phyloP scores from a whole-genome alignment of 495 filamentous ascomycete species.

The Aspergillus mulundensis region DNA sequence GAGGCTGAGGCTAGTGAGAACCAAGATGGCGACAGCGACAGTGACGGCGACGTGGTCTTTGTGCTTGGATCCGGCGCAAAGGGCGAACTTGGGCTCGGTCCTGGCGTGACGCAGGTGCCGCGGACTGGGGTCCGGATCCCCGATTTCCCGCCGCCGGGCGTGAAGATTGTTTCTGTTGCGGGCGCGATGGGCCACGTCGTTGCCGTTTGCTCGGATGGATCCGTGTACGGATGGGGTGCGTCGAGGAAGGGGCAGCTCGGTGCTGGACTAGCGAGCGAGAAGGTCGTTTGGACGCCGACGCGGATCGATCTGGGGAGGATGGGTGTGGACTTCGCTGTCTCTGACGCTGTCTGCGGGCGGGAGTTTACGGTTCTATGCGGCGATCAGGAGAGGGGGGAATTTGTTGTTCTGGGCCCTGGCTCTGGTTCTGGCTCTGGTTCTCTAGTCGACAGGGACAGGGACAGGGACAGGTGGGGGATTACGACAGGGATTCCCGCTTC shows the following conservation, averaged over 20 bases:
- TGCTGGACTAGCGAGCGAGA: constrained; percentile 27
- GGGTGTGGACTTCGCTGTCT: constrained; percentile 48
- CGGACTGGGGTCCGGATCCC: constrained; percentile 29
- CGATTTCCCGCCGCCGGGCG: constrained; percentile 57
- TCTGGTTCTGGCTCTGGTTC: constrained; percentile 14
- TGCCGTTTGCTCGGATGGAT: constrained; percentile 66
- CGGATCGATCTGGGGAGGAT: constrained; percentile 37
- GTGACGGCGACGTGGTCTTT: constrained; percentile 45
- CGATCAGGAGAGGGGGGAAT: constrained; percentile 45
- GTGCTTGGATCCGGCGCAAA: constrained; percentile 60
- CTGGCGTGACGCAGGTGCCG: constrained; percentile 6
- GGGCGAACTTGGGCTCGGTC: constrained; percentile 68
- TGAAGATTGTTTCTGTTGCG: constrained; percentile 52
- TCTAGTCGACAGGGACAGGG: constrained; percentile 1
- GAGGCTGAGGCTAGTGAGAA: too few species aligned
- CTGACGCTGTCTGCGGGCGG: constrained; percentile 64
- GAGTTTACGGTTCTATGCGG: constrained; percentile 77
- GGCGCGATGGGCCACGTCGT: constrained; percentile 76
- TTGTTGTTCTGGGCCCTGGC: constrained; percentile 58
- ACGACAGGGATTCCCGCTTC: constrained; percentile 34
- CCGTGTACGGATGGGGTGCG: constrained; percentile 84
- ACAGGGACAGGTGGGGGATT: constrained; percentile 63
- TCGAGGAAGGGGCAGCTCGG: constrained; percentile 83
- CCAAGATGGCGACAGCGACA: too few species aligned
- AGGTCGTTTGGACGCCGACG: constrained; percentile 53